phyloP scores from a whole-genome alignment of 441 rosid genomes.

The Omphalea diandra region DNA sequence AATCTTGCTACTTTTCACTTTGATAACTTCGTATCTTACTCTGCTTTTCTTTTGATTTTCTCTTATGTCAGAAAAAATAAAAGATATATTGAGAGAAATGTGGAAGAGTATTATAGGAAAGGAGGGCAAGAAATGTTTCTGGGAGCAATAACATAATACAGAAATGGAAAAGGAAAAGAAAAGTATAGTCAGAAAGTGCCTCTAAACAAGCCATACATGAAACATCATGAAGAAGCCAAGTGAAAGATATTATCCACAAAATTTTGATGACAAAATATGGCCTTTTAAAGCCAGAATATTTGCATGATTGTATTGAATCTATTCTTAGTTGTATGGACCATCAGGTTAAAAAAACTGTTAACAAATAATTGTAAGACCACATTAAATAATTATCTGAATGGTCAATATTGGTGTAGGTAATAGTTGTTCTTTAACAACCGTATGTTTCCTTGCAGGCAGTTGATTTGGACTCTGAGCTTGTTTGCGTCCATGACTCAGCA shows the following conservation, averaged over 20 bases:
- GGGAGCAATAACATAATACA: background rate
- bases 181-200: too few relatives aligned
- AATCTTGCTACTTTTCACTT: background rate
- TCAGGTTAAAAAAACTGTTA: background rate
- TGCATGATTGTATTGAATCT: background rate
- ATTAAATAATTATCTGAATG: background rate
- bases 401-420: background rate
- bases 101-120: background rate
- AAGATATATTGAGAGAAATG: background rate
- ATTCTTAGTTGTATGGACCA: background rate
- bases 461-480: slow-evolving; percentile 71
- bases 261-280: background rate
- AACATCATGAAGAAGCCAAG: background rate
- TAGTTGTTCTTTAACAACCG: slow-evolving; percentile 2
- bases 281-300: background rate
- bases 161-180: too few relatives aligned
- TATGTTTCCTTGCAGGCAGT: slow-evolving; percentile 48
- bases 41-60: too few relatives aligned
- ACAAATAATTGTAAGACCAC: background rate
- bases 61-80: background rate
- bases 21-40: background rate
- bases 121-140: background rate
- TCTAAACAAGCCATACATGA: background rate
- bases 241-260: background rate
- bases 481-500: slow-evolving; percentile 93